Base-by-base conservation (phyloP, 345 rosid species). In the Limnanthes douglasii region DNA sequence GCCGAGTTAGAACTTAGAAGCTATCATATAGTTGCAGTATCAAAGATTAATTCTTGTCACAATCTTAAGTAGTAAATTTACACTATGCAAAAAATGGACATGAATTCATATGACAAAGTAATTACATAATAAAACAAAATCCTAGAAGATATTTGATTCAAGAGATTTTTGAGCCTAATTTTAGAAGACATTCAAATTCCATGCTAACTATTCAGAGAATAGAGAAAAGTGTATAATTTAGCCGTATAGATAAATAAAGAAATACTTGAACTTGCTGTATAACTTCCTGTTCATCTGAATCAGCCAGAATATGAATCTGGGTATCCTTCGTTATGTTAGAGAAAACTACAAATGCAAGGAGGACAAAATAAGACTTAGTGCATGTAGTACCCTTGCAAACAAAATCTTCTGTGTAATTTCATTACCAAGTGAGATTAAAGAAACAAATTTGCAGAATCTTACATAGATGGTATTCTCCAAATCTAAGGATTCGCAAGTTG, bases 281-380 rank as follows among this genome's bases (percentile, higher is more conserved):
- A 61, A 60, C 83, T 59, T 90, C 96, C n/a, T 70, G 92, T 49
- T 84, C 98, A 52, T 90, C 98, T 1, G 98, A 90, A 69, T 90
- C 98, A 4, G 96, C 98, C 59, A 90, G 57, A 46, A 75, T 60
- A 65, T 90, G 98, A 70, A 90, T 77, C 68, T 80, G 96, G 11
- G 98, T 90, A 55, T 90, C 98, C 68, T 84, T 90, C 65, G 84
- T 66, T 50, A 90, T 61, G 50, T 84, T 90, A 27, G 98, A 80
- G 78, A 90, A 90, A 75, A 79, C 98, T 90, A 72, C 51, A 56
- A 37, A 33, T 45, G n/a, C 18, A 47, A 51, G n/a, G 1, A 25
- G 20, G 21, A 39, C 11, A 11, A 42, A n/a, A n/a, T n/a, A n/a
- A n/a, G n/a, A n/a, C n/a, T n/a, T n/a, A n/a, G n/a, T n/a, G n/a